These are phyloP conservation scores for Marchantia paleacea DNA, from an alignment of 225 moss, liverwort and hornwort species.

Conservation along the genomic window DNA sequence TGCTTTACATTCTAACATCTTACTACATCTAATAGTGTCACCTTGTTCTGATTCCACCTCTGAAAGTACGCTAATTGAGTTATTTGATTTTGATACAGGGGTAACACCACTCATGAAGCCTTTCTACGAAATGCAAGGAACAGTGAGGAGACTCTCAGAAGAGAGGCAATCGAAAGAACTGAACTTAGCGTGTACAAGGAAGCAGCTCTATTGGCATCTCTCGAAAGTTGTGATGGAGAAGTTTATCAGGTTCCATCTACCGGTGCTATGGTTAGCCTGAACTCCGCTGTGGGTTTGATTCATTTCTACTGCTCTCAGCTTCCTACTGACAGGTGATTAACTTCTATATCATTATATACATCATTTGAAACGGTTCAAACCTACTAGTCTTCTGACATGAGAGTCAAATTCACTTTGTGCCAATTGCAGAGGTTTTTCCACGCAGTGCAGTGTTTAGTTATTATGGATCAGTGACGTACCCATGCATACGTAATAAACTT, in stretches of 20 bases:
- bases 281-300: constrained; percentile 95
- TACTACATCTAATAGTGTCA: not conserved
- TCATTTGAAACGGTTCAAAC: no score
- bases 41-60: not conserved
- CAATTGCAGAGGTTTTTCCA: not conserved
- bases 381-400: no score
- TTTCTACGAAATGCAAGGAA: constrained; percentile 96
- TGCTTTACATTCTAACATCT: no score
- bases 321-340: constrained; percentile 85
- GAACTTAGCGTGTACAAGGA: constrained; percentile 78
- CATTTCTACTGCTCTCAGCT: constrained; percentile 99
- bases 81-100: constrained; percentile 45
- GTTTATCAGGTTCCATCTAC: constrained; percentile 96
- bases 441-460: not conserved
- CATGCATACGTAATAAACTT: not conserved
- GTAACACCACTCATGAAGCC: constrained; percentile 83
- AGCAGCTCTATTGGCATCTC: constrained; percentile 73
- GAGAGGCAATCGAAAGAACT: constrained; percentile 98
- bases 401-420: no score
- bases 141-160: constrained; percentile 93
- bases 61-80: not conserved
- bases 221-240: constrained; percentile 90
- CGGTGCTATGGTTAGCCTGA: constrained; percentile 98
- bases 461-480: not conserved
- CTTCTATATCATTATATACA: no score